A percentile compares a stretch with the other conserved stretches of the same genome.
These are phyloP conservation scores for Creolimax fragrantissima DNA, from an alignment of 78 protist genomes.

Conservation along the genomic window DNA sequence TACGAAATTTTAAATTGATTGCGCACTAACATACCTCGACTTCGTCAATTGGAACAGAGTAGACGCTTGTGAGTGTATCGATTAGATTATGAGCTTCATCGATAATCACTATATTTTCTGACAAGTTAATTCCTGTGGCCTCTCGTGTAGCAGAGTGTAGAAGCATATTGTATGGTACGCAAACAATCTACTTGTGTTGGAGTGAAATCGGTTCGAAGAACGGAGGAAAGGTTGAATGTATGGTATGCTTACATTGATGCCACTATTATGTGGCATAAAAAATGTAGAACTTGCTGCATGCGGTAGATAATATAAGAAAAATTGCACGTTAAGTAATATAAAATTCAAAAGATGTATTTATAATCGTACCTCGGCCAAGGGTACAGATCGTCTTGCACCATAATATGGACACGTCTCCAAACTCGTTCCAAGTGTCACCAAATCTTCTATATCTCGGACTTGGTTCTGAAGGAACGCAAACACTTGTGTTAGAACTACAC, in stretches of 20 bases:
- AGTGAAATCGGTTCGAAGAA: too few relatives aligned
- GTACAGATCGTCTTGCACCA: background rate
- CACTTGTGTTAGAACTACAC: background rate
- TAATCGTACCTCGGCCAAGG: background rate
- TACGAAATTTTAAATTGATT: too few relatives aligned
- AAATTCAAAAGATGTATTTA: background rate
- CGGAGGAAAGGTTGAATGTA: background rate
- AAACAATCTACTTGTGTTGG: background rate
- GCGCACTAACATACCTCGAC: background rate
- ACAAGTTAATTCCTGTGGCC: background rate
- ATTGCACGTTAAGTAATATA: background rate
- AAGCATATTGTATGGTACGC: background rate
- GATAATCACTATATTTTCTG: background rate
- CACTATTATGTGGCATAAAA: background rate
- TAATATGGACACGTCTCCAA: conserved; percentile 1
- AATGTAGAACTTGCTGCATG: background rate
- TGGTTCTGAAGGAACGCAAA: background rate
- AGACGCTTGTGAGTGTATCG: background rate
- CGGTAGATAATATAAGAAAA: background rate
- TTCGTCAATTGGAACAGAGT: background rate
- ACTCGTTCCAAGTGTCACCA: background rate
- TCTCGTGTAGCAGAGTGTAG: background rate
- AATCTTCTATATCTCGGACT: background rate
- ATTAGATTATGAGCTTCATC: conserved; percentile 15
- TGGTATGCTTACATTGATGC: background rate